Conservation (phyloP, 2,329 filamentous ascomycete species). For the Phaeosphaeriaceae sp. region DNA sequence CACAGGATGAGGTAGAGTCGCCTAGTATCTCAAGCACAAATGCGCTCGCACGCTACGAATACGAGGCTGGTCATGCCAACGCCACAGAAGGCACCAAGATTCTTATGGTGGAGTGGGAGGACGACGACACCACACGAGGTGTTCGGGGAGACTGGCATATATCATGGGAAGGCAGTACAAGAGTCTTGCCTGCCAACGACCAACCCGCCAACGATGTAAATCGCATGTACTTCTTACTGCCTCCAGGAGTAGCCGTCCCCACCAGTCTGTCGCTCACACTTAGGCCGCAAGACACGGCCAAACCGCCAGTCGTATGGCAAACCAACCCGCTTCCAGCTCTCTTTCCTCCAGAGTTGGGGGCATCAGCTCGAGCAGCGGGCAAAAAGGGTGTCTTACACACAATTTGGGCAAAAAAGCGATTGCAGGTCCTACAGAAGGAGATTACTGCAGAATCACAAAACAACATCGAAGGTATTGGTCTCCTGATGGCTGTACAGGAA, state of each 20-base stretch:
- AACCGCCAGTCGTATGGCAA: constrained; percentile 57
- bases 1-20: constrained; percentile 52
- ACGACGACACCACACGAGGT: constrained; percentile 59
- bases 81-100: constrained; percentile 79
- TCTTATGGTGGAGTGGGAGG: constrained; percentile 91
- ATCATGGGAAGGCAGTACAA: constrained; percentile 81
- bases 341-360: constrained; percentile 77
- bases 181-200: constrained; percentile 71
- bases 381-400: constrained; percentile 86
- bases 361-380: constrained; percentile 69
- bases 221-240: constrained; percentile 81
- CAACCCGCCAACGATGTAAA: constrained; percentile 58
- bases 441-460: constrained; percentile 74
- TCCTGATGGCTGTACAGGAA: constrained; percentile 84
- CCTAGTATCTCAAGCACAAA: constrained; percentile 58
- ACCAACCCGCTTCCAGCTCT: constrained; percentile 87
- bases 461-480: constrained; percentile 81
- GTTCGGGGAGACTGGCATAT: constrained; percentile 72
- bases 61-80: constrained; percentile 76
- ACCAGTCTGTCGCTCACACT: constrained; percentile 71
- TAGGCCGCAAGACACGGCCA: constrained; percentile 53
- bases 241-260: constrained; percentile 74
- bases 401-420: constrained; percentile 84
- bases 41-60: constrained; percentile 85
- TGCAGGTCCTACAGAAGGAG: constrained; percentile 77